A percentile compares a stretch with the other conserved stretches of the same genome.
phyloP scores from a whole-genome alignment of 306 rosid genomes.

The Phaseolus lunatus region DNA sequence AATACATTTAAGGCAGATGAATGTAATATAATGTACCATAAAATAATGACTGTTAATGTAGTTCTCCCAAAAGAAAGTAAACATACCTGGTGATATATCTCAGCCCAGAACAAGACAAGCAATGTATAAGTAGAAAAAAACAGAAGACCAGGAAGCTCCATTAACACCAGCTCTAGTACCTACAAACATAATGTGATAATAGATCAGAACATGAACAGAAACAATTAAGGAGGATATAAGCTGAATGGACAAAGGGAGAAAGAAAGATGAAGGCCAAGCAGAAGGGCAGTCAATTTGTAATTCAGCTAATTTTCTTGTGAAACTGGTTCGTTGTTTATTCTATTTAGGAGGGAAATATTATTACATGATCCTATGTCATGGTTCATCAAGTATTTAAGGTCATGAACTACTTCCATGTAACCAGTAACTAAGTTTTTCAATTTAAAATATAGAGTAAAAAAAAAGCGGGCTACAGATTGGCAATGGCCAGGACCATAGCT shows the following conservation, averaged over 20 bases:
- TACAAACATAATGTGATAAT: constrained; percentile 42
- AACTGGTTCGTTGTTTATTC: neutral
- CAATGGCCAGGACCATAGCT: neutral
- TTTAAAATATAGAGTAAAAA: neutral
- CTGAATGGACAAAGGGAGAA: constrained; percentile 11
- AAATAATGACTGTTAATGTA: constrained; percentile 6
- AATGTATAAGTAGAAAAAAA: constrained; percentile 84
- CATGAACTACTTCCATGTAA: neutral
- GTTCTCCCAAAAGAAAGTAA: constrained; percentile 25
- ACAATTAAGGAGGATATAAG: neutral
- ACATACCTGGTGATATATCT: constrained; percentile 81
- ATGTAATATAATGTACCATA: neutral
- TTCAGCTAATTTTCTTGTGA: neutral
- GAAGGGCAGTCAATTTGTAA: constrained; percentile 2
- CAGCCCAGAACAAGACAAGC: constrained; percentile 88
- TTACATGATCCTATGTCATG: neutral
- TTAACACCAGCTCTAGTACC: constrained; percentile 67
- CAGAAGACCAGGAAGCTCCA: constrained; percentile 85
- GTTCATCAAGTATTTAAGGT: neutral
- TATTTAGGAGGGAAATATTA: neutral
- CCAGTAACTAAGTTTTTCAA: neutral
- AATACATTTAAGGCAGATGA: constrained; percentile 41
- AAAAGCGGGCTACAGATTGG: neutral
- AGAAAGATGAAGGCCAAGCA: neutral
- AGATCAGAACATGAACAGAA: constrained; percentile 25